Conservation (phyloP, 2,329 filamentous ascomycete genomes). For the Fusarium subglutinans region DNA sequence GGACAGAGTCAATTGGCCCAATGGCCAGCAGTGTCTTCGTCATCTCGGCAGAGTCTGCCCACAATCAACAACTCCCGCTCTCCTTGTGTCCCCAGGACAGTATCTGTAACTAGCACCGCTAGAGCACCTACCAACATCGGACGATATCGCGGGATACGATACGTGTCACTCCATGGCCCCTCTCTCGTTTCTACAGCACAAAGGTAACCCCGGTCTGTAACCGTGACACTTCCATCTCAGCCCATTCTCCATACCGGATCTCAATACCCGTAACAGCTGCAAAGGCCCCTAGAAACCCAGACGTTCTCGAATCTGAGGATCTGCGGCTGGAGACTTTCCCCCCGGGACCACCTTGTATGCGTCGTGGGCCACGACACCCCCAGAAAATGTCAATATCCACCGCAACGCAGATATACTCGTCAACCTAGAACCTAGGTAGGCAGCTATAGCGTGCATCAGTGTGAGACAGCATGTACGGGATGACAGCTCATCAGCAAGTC, state of each 20-base stretch:
- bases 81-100: slow-evolving; percentile 25
- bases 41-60: slow-evolving; percentile 4
- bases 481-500: slow-evolving; percentile 37
- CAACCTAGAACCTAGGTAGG: slow-evolving; percentile 3
- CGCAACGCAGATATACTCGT: slow-evolving; percentile 1
- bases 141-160: slow-evolving; percentile 40
- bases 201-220: slow-evolving; percentile 9
- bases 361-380: slow-evolving; percentile 1
- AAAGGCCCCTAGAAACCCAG: slow-evolving; percentile 17
- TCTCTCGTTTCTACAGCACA: slow-evolving; percentile 1
- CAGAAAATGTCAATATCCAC: slow-evolving; percentile 25
- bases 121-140: slow-evolving; percentile 40
- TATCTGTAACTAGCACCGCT: slow-evolving; percentile 28
- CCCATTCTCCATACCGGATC: slow-evolving; percentile 28
- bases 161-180: slow-evolving; percentile 32
- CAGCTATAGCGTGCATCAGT: slow-evolving; percentile 29
- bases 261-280: slow-evolving; percentile 13
- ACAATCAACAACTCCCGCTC: background rate
- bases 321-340: slow-evolving; percentile 2
- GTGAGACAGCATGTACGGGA: slow-evolving; percentile 32
- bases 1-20: background rate
- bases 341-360: background rate
- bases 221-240: slow-evolving; percentile 12
- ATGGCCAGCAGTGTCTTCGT: background rate
- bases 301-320: slow-evolving; percentile 15